Base-by-base conservation (phyloP, 495 filamentous ascomycete species). In the Cercophora samala region DNA sequence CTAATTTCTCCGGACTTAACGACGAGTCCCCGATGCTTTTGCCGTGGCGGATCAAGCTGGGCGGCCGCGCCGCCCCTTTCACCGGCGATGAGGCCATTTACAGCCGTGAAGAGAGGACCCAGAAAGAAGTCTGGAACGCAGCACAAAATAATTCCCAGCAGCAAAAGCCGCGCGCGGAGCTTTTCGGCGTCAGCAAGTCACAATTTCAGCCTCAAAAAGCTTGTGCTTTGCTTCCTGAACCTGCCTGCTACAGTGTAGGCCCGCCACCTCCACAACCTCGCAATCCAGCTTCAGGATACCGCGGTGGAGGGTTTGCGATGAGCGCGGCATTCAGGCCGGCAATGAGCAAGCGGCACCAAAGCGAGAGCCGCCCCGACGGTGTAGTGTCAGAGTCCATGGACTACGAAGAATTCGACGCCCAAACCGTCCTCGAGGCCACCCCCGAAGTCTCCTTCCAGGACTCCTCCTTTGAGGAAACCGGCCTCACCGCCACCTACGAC, bases 401-500 rank as follows among this genome's bases (percentile, higher is more conserved):
- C 4, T 29, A 46, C 26, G 58, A 3, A 18, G 67, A 25, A 60
- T 37, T 6, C n/a, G 72, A 76, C 62, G 74, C 61, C 4, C 62
- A 62, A 3, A 75, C 71, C 62, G 70, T 76, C 23, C 70, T 76
- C 58, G 72, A 75, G 52, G 66, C 70, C 1, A 67, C 65, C 17
- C 78, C 69, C 6, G 69, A 75, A 58, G 72, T 82, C 18, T 71
- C 68, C 19, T 81, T 81, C 70, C 73, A 82, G 66, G 78, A 81
- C 53, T 79, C 79, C 1, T 69, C 74, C 5, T 79, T 80, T 64
- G 79, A 80, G 63, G 81, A 83, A 56, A 79, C 79, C 29, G 88
- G 88, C 4, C 78, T 90, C 19, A 88, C 87, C 1, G 84, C 86
- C 11, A 87, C 85, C 1, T 89, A 89, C 75, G 84, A 88, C 60